These are phyloP conservation scores for Cryphonectria carpinicola DNA, from an alignment of 2,329 filamentous ascomycete species.

Conservation along the genomic window DNA sequence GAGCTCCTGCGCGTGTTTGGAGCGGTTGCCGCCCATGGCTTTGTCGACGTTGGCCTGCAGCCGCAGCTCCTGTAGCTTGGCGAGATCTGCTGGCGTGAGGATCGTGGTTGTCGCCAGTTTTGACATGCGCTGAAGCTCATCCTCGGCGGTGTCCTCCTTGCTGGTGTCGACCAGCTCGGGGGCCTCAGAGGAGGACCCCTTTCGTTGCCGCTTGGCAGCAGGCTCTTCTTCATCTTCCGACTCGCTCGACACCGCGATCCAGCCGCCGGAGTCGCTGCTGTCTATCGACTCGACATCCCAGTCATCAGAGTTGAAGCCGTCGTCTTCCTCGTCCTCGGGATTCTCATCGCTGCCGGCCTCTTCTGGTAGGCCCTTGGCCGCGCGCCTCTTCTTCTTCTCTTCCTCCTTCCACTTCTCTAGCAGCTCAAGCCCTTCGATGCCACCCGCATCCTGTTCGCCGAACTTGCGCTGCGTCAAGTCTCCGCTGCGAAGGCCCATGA, in stretches of 20 bases:
- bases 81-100: conserved; percentile 93
- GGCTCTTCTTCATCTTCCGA: conserved; percentile 78
- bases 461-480: conserved; percentile 78
- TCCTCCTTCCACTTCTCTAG: conserved; percentile 94
- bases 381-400: conserved; percentile 73
- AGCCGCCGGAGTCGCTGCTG: conserved; percentile 77
- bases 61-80: conserved; percentile 88
- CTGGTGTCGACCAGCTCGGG: conserved; percentile 40
- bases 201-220: conserved; percentile 66
- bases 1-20: conserved; percentile 54
- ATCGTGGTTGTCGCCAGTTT: conserved; percentile 91
- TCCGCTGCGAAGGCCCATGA: conserved; percentile 76
- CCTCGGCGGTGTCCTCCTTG: conserved; percentile 48
- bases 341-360: conserved; percentile 64
- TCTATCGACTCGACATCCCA: conserved; percentile 66
- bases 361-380: conserved; percentile 69
- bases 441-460: conserved; percentile 78
- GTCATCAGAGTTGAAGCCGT: conserved; percentile 64
- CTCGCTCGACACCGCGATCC: conserved; percentile 85
- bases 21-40: conserved; percentile 49
- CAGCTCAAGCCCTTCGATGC: conserved; percentile 90
- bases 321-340: conserved; percentile 61
- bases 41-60: conserved; percentile 73
- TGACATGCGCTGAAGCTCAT: conserved; percentile 57
- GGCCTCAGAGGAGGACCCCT: conserved; percentile 35